Evolutionary conservation across 2,329 filamentous ascomycete species (phyloP), one percentile per base, ranked within the genome.

Genomic region (Arthrinium phaeospermum): DNA sequence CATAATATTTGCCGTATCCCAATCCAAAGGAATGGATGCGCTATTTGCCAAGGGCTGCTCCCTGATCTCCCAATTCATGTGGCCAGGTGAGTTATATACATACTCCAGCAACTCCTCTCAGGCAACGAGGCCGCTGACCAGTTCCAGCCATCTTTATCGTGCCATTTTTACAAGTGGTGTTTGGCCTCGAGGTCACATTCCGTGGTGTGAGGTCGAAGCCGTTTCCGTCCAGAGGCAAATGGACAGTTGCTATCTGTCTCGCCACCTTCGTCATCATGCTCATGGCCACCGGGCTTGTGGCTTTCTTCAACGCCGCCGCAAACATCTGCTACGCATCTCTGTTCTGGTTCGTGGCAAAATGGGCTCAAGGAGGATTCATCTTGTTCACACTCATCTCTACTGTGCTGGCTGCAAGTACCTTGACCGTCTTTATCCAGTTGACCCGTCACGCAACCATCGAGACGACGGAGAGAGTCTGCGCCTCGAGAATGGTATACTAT

Each of bases 401-500:
- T 47, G 78, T 86, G 34, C 81, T 92, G 70, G 77, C 90, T 19
- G 74, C 86, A 16, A 85, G 87, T 74, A 85, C 85, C n/a, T 77
- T 86, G 16, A 80, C 87, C 37, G 87, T 92, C 69, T 91, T 89
- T 77, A 79, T 88, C 51, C 88, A 87, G 73, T 82, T 94, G 34
- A 87, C 86, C 75, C 86, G 85, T 46, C 87, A 86, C 72, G 82
- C 85, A 19, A 83, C 85, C 22, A 85, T 93, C 69, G 89, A 91
- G 51, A 83, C 86, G 27, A 84, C 86, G 22, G 90, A 93, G 79
- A 85, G 91, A 67, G 86, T 90, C 72, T 85, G 89, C 46, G 91
- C 91, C 4, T 93, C 91, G 8, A 86, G 90, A 73, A 93, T 93
- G 90, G 89, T 92, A 14, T 93, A 92, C 79, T 93, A 91, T 78